Evolutionary conservation across 2,329 filamentous ascomycete species (phyloP).

Genomic region (Nemania bipapillata): DNA sequence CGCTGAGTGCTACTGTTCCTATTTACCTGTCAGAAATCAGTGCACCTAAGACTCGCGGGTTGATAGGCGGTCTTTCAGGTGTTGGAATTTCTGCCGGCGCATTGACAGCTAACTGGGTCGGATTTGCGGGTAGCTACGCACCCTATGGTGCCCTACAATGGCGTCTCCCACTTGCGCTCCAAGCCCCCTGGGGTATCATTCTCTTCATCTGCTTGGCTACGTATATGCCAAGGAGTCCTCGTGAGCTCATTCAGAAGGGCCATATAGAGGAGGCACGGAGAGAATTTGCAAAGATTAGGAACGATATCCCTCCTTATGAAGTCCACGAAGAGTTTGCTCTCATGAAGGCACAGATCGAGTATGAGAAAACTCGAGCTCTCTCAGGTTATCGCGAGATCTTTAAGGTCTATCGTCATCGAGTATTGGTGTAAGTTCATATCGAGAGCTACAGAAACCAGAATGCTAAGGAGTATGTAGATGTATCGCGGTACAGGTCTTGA

Average conservation of each 20-base stretch:
- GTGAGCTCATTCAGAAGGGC: constrained; percentile 63
- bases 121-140: constrained; percentile 65
- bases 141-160: constrained; percentile 65
- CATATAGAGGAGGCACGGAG: constrained; percentile 60
- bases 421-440: constrained; percentile 53
- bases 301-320: constrained; percentile 58
- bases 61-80: constrained; percentile 65
- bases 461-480: constrained; percentile 44
- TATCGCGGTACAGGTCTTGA: constrained; percentile 68
- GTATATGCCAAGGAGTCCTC: constrained; percentile 67
- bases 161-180: constrained; percentile 65
- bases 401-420: constrained; percentile 62
- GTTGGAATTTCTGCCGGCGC: constrained; percentile 66
- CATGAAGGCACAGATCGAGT: constrained; percentile 67
- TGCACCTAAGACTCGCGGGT: constrained; percentile 59
- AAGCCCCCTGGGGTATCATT: constrained; percentile 66
- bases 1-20: constrained; percentile 63
- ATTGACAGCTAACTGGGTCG: constrained; percentile 68
- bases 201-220: constrained; percentile 64
- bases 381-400: constrained; percentile 64
- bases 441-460: not conserved
- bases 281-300: constrained; percentile 61
- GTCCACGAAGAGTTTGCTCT: constrained; percentile 63
- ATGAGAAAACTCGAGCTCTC: constrained; percentile 67
- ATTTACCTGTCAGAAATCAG: constrained; percentile 68